Evolutionary conservation across 176 grass and related monocot species (phyloP), one percentile per base, ranked within the genome.

Genomic region (Lolium rigidum): DNA sequence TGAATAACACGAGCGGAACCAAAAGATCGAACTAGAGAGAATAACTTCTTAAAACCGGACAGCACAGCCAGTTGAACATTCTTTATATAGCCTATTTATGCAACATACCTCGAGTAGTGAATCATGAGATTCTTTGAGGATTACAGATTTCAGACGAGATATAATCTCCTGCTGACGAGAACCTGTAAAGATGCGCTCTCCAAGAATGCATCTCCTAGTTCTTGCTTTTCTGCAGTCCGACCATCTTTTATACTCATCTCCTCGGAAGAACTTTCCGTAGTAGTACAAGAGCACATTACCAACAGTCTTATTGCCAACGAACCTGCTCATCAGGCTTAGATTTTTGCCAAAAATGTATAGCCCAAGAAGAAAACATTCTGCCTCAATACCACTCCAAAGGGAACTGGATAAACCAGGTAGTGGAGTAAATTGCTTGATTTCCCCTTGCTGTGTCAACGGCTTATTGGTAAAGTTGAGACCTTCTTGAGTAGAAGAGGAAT

Each of bases 341-440:
- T 95, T 88, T 87, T 98, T 98, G 66, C 91, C 91, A 20, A 98
- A 98, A 88, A 93, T 92, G 56, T 95, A 98, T 38, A 98, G 89
- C 9, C 93, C 93, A 77, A 98, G 95, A 55, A 98, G 83, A 66
- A 98, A 98, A n/a, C 79, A 80, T 28, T 87, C 82, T 70, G 9
- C 59, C 28, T 95, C 91, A 77, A 64, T 73, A 68, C 92, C 86
- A 85, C 67, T 94, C 95, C 95, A 98, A 67, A 85, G 25, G 8
- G 55, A 77, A 54, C 50, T 57, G 69, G 87, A 47, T 81, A 70
- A 87, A 87, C 69, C 70, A 85, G 95, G 95, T 68, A 95, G 82
- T 16, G 87, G 90, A 87, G 59, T 85, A 37, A 83, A 78, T 75
- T 72, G 41, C 51, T 84, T 37, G 21, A 71, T 76, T 89, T 84